Evolutionary conservation across 148 eudicot species (phyloP).

Genomic region (Cornus florida): DNA sequence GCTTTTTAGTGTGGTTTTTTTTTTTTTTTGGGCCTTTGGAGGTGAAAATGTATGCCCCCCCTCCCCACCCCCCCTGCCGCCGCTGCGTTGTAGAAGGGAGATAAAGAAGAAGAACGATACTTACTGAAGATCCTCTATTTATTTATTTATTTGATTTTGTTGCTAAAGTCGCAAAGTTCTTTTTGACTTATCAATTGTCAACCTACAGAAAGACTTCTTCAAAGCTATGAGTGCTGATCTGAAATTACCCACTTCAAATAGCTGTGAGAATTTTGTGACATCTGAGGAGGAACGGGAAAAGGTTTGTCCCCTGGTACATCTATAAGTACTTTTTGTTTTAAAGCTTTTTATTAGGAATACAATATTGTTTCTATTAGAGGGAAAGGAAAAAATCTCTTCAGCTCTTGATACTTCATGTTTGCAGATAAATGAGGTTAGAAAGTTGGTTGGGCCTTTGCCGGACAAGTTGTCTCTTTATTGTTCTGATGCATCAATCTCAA

Average conservation of each 20-base stretch:
- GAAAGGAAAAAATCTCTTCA: background rate
- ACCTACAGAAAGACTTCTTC: conserved; percentile 11
- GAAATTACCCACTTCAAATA: conserved; percentile 29
- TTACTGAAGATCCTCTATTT: background rate
- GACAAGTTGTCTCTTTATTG: conserved; percentile 53
- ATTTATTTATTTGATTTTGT: background rate
- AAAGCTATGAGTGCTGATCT: conserved; percentile 39
- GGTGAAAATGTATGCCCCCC: background rate
- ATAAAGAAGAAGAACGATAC: background rate
- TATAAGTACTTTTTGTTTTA: background rate
- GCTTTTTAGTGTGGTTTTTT: no score
- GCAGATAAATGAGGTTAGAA: conserved; percentile 67
- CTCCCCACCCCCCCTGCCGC: no score
- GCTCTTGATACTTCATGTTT: conserved; percentile 1
- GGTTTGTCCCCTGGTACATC: conserved; percentile 23
- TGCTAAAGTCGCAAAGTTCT: background rate
- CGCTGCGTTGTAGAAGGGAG: no score
- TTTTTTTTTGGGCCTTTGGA: no score
- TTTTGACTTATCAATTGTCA: background rate
- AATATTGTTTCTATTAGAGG: conserved; percentile 6
- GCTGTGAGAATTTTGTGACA: conserved; percentile 27
- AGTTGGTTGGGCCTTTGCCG: conserved; percentile 42
- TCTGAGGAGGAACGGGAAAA: conserved; percentile 40
- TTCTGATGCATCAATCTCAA: conserved; percentile 58
- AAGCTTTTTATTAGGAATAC: background rate